A percentile compares a stretch with the other conserved stretches of the same genome.
phyloP scores from a whole-genome alignment of 2,329 filamentous ascomycete genomes.

The Diaporthe ilicicola region DNA sequence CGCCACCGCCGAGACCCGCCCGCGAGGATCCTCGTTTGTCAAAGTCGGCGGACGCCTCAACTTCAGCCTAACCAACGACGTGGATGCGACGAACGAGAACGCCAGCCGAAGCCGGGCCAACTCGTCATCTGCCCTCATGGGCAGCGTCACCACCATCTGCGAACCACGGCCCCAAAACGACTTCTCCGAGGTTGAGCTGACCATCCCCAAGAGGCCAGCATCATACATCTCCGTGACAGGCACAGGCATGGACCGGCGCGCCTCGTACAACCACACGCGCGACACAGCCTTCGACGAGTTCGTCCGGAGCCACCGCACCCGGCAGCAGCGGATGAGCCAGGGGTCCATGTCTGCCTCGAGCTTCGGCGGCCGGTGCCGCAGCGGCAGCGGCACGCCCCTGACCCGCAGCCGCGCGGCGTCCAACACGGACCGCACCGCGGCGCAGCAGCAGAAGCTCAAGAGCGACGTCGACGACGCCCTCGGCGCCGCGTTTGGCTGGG shows the following conservation, averaged over 20 bases:
- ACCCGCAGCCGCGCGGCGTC: constrained; percentile 21
- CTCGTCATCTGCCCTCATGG: constrained; percentile 31
- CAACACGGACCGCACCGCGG: not conserved
- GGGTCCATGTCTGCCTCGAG: not conserved
- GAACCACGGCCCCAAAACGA: constrained; percentile 6
- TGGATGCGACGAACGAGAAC: not conserved
- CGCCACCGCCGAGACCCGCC: constrained; percentile 17
- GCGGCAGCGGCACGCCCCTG: constrained; percentile 3
- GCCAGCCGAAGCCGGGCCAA: constrained; percentile 23
- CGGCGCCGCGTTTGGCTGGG: constrained; percentile 46
- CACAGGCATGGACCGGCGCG: constrained; percentile 23
- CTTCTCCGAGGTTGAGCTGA: not conserved
- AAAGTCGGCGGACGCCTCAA: constrained; percentile 27
- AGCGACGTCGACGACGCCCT: constrained; percentile 44
- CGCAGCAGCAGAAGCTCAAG: constrained; percentile 35
- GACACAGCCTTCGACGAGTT: constrained; percentile 41
- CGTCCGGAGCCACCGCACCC: constrained; percentile 17
- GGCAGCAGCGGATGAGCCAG: constrained; percentile 28
- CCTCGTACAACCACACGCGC: constrained; percentile 40
- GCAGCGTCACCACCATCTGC: constrained; percentile 15
- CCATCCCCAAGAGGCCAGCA: constrained; percentile 19
- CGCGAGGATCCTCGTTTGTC: constrained; percentile 27
- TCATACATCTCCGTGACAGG: constrained; percentile 28
- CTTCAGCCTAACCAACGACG: constrained; percentile 26
- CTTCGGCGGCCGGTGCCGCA: not conserved